phyloP scores from a whole-genome alignment of 169 alveolate genomes.

The Eimeria acervulina region DNA sequence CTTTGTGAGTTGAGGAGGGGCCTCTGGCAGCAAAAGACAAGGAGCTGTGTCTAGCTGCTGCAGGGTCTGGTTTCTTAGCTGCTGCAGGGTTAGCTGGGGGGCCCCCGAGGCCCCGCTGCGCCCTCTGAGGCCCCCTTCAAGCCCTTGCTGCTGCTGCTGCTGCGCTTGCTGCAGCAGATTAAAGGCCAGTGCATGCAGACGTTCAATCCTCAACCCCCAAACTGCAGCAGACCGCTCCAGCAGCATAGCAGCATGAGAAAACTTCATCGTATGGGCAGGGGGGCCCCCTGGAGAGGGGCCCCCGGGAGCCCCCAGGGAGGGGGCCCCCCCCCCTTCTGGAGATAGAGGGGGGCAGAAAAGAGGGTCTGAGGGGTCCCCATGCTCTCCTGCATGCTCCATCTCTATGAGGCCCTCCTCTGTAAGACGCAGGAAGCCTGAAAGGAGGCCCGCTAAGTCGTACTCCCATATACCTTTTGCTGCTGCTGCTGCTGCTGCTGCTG shows the following conservation, averaged over 20 bases:
- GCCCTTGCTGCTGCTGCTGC: background rate
- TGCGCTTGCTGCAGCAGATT: constrained; percentile 39
- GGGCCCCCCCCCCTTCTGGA: constrained; percentile 15
- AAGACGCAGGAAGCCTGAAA: constrained; percentile 46
- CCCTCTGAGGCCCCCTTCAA: background rate
- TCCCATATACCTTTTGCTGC: constrained; percentile 65
- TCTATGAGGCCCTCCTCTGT: constrained; percentile 68
- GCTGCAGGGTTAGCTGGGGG: constrained; percentile 44
- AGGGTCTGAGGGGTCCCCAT: constrained; percentile 37
- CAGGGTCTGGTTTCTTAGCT: constrained; percentile 1
- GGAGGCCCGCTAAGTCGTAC: constrained; percentile 46
- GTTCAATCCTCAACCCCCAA: constrained; percentile 61
- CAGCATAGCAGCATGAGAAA: constrained; percentile 67
- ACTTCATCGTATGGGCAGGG: constrained; percentile 57
- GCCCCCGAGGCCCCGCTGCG: constrained; percentile 23
- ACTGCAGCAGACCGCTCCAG: constrained; percentile 57
- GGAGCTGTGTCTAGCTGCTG: constrained; percentile 40
- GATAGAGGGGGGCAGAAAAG: background rate
- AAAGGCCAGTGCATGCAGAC: constrained; percentile 64
- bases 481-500: constrained; percentile 66
- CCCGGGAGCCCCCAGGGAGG: constrained; percentile 3
- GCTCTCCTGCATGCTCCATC: constrained; percentile 30
- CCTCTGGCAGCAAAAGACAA: constrained; percentile 29
- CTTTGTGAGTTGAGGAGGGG: background rate
- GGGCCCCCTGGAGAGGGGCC: constrained; percentile 17